phyloP scores from a whole-genome alignment of 495 filamentous ascomycete genomes.

The Penicillium flavigenum region DNA sequence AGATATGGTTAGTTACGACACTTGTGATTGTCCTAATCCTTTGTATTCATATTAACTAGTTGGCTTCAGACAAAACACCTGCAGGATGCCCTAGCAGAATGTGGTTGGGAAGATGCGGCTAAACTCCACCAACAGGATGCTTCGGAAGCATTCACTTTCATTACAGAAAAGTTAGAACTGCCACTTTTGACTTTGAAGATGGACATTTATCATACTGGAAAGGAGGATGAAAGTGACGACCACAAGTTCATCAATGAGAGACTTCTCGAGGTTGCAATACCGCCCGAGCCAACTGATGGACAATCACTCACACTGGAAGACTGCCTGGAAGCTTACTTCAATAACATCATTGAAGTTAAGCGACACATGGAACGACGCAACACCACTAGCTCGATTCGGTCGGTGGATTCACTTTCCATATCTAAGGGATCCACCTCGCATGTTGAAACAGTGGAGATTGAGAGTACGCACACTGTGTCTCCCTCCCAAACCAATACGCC shows the following conservation, averaged over 20 bases:
- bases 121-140: slow-evolving; percentile 81
- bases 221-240: slow-evolving; percentile 77
- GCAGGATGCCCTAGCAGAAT: slow-evolving; percentile 78
- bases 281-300: slow-evolving; percentile 58
- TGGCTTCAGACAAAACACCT: slow-evolving; percentile 68
- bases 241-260: slow-evolving; percentile 93
- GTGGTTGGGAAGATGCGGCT: slow-evolving; percentile 86
- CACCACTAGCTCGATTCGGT: slow-evolving; percentile 53
- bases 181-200: slow-evolving; percentile 90
- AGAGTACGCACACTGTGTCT: slow-evolving; percentile 41
- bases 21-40: not conserved
- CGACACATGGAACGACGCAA: slow-evolving; percentile 68
- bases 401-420: slow-evolving; percentile 47
- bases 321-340: slow-evolving; percentile 92
- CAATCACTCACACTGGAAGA: slow-evolving; percentile 75
- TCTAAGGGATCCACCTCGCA: slow-evolving; percentile 52
- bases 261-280: slow-evolving; percentile 85
- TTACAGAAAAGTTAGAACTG: slow-evolving; percentile 82
- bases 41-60: slow-evolving; percentile 26
- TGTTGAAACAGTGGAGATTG: slow-evolving; percentile 60
- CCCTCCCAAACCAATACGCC: slow-evolving; percentile 38
- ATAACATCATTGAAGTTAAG: slow-evolving; percentile 87
- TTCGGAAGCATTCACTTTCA: slow-evolving; percentile 93
- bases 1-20: slow-evolving; percentile 68
- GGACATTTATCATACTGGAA: slow-evolving; percentile 89